Evolutionary conservation across 208 protist genomes (phyloP), one percentile per base, ranked within the genome.

Genomic region (Trypanosoma brucei): DNA sequence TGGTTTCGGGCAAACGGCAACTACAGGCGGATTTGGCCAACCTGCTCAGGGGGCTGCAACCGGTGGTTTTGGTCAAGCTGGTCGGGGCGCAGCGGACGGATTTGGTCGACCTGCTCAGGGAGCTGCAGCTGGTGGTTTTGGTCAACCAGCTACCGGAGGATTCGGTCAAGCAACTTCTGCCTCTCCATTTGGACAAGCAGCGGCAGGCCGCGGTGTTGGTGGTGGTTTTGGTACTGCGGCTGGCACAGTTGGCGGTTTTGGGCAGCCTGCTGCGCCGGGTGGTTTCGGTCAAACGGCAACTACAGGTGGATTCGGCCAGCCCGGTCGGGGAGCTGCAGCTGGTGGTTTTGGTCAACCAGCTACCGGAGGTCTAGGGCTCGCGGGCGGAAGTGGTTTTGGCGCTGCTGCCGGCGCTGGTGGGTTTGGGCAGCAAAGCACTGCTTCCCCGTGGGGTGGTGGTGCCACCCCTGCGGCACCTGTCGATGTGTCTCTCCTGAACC

Each of bases 401-500:
- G 62, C 48, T 49, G 79, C 70, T 40, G 42, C 68, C 34, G 65
- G 55, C 49, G 57, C 55, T 45, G 62, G 71, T 50, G 81, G 75
- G n/a, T 87, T 88, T 61, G 75, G 71, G 39, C 78, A 84, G 36
- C 65, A 44, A 31, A 45, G 8, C 6, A 36, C 6, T 5, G 42
- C 42, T 46, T 46, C 42, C 8, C 8, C 42, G 42, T n/a, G 49
- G 34, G 11, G 34, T 48, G 37, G 8, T 36, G 11, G 39, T 59
- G 75, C 54, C 22, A 70, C 75, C 50, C 60, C 60, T 34, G 34
- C 45, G 55, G 34, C 62, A 11, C 55, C 71, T 39, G 81, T 55
- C 42, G 75, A 77, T 53, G 65, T 81, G 37, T 60, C 72, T 31
- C 90, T 89, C 48, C 72, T 91, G 68, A 77, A 75, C 30, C 68